Base-by-base conservation (phyloP, 1,284 basidiomycete species). In the Pyrrhoderma noxium region DNA sequence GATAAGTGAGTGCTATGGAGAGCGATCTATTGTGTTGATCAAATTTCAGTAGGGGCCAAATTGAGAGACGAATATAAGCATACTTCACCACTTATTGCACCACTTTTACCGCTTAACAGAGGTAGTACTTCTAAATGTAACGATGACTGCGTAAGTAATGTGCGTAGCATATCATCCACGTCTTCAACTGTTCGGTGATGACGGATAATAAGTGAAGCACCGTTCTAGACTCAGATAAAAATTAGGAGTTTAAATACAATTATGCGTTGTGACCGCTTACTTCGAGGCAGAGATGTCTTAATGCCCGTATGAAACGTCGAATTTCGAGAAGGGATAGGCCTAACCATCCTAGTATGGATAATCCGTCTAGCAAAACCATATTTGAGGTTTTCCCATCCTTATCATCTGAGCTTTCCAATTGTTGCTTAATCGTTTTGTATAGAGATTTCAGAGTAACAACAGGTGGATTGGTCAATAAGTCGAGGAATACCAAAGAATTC, bases 21-120 rank as follows among this genome's bases (percentile, higher is more conserved):
- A 14, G 80, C 75, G 16, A 87, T 65, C 84, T 88, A 49, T 19
- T 31, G 7, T 11, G 27, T 31, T 31, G 27, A 31, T 31, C 27
- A 11, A 11, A 11, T 31, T 31, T 5, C 7, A 31, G 11, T 31
- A 31, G 27, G 27, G 11, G 27, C 27, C 5, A 11, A 31, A 31
- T 5, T 40, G 7, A 18, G 31, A 42, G 22, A 21, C 48, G 16
- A 13, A n/a, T n/a, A 49, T 23, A 8, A 39, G 59, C 71, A 22
- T 51, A 84, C 85, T 72, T 87, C 82, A 16, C 86, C 86, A 53
- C 79, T 86, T 27, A 89, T 81, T 31, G 78, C 71, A 8, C 85
- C 85, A 58, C 85, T 89, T 40, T 78, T 70, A 11, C 85, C 86
- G 56, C 81, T 88, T 0, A 78, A 70, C 3, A 89, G 67, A 0